A percentile compares a stretch with the other conserved stretches of the same genome.
Evolutionary conservation across 2,329 filamentous ascomycete genomes (phyloP).

Genomic region (Penicillium freii): DNA sequence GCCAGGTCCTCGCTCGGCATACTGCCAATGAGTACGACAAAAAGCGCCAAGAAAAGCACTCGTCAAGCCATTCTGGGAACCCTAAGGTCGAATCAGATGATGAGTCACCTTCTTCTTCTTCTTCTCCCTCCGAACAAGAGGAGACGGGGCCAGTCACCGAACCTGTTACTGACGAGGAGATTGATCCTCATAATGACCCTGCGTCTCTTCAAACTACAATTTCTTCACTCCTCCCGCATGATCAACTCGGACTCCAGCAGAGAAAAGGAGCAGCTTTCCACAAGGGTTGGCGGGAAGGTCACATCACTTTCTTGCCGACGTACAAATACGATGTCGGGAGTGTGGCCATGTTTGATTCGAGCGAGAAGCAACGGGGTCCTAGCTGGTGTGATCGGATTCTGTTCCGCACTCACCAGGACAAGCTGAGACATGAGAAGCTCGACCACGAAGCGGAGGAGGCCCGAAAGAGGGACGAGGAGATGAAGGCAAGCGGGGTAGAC

Average conservation of each 20-base stretch:
- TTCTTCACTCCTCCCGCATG: constrained; percentile 81
- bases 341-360: constrained; percentile 87
- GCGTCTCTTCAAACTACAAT: constrained; percentile 85
- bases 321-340: constrained; percentile 99
- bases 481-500: constrained; percentile 76
- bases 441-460: constrained; percentile 64
- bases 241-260: constrained; percentile 77
- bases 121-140: constrained; percentile 6
- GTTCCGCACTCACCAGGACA: constrained; percentile 73
- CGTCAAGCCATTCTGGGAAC: constrained; percentile 7
- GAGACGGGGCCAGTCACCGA: constrained; percentile 41
- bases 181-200: constrained; percentile 73
- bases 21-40: constrained; percentile 73
- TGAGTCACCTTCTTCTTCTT: constrained; percentile 2
- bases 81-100: neutral
- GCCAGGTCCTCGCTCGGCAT: constrained; percentile 78
- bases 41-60: constrained; percentile 39
- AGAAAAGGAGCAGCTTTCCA: constrained; percentile 76
- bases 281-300: constrained; percentile 87
- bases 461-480: constrained; percentile 74
- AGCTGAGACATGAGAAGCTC: constrained; percentile 62
- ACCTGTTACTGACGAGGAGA: constrained; percentile 57
- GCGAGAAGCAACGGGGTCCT: constrained; percentile 86
- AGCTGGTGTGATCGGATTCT: constrained; percentile 97
- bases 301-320: constrained; percentile 83